Evolutionary conservation across 1,284 basidiomycete genomes (phyloP).

Genomic region (Peniophora sp.): DNA sequence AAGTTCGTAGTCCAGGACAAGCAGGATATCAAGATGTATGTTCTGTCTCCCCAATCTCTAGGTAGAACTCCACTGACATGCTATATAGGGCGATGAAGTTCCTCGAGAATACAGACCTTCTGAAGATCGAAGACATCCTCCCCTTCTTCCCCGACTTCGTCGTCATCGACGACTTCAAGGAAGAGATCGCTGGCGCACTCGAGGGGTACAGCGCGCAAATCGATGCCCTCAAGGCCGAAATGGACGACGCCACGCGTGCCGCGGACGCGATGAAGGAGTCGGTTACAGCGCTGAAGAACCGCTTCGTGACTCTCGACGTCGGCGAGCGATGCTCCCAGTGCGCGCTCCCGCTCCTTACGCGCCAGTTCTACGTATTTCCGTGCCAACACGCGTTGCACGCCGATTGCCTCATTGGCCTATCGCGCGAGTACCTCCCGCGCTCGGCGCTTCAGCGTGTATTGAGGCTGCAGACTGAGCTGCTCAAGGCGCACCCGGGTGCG

Average conservation of each 20-base stretch:
- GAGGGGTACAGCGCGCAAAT: slow-evolving; percentile 94
- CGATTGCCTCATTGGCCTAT: slow-evolving; percentile 88
- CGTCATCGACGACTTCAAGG: slow-evolving; percentile 99
- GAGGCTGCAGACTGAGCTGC: slow-evolving; percentile 75
- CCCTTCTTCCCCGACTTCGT: slow-evolving; percentile 99
- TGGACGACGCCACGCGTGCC: slow-evolving; percentile 91
- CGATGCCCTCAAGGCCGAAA: slow-evolving; percentile 84
- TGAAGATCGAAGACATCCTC: slow-evolving; percentile 98
- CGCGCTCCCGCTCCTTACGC: slow-evolving; percentile 63
- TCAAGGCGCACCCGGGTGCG: slow-evolving; percentile 38
- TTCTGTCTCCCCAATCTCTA: slow-evolving; percentile 11
- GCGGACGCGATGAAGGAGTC: slow-evolving; percentile 94
- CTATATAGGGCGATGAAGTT: slow-evolving; percentile 85
- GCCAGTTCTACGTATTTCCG: slow-evolving; percentile 98
- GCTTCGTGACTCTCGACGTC: slow-evolving; percentile 91
- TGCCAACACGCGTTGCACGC: slow-evolving; percentile 96
- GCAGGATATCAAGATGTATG: slow-evolving; percentile 94
- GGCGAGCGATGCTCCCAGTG: slow-evolving; percentile 86
- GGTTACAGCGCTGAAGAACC: slow-evolving; percentile 76
- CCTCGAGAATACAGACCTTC: slow-evolving; percentile 86
- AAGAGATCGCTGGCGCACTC: slow-evolving; percentile 93
- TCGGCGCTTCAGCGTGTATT: slow-evolving; percentile 78
- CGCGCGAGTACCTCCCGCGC: slow-evolving; percentile 80
- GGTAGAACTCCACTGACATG: slow-evolving; percentile 1
- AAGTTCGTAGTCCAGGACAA: slow-evolving; percentile 96